Evolutionary conservation across 495 filamentous ascomycete species (phyloP).

Genomic region (Corynascus novoguineensis): DNA sequence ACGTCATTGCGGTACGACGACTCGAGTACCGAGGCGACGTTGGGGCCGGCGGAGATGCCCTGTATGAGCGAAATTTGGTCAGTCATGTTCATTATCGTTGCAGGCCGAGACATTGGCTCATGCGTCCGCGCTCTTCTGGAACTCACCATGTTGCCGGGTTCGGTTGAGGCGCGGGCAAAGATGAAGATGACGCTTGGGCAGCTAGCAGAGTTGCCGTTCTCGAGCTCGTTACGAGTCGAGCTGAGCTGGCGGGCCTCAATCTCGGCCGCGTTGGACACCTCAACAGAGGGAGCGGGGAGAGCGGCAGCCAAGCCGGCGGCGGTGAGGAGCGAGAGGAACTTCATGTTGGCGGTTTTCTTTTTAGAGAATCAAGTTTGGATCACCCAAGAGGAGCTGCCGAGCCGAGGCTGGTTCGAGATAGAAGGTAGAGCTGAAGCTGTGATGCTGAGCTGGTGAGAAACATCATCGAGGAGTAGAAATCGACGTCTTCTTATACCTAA

Average conservation of each 20-base stretch:
- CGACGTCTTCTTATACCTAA: conserved; percentile 3
- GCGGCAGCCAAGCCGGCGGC: conserved; percentile 11
- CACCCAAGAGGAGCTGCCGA: background rate
- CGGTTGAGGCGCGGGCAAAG: conserved; percentile 40
- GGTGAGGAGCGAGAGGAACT: conserved; percentile 12
- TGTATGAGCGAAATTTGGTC: background rate
- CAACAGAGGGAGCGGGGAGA: conserved; percentile 6
- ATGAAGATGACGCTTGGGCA: conserved; percentile 49
- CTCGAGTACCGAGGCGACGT: conserved; percentile 27
- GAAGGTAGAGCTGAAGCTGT: background rate
- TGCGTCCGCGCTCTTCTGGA: too few species aligned
- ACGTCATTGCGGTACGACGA: conserved; percentile 18
- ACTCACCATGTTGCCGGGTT: conserved; percentile 47
- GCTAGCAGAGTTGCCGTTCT: conserved; percentile 4
- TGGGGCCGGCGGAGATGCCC: conserved; percentile 27
- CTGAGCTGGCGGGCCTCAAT: conserved; percentile 5
- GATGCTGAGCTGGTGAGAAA: conserved; percentile 2
- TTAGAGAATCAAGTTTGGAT: background rate
- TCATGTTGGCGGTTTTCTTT: conserved; percentile 10
- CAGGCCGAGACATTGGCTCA: too few species aligned
- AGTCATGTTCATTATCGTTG: conserved; percentile 1
- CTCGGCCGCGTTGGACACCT: background rate
- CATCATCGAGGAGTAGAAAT: background rate
- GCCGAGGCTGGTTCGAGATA: background rate
- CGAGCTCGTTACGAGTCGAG: conserved; percentile 8